phyloP scores from a whole-genome alignment of 2,329 filamentous ascomycete species.

The Nemania sp. region DNA sequence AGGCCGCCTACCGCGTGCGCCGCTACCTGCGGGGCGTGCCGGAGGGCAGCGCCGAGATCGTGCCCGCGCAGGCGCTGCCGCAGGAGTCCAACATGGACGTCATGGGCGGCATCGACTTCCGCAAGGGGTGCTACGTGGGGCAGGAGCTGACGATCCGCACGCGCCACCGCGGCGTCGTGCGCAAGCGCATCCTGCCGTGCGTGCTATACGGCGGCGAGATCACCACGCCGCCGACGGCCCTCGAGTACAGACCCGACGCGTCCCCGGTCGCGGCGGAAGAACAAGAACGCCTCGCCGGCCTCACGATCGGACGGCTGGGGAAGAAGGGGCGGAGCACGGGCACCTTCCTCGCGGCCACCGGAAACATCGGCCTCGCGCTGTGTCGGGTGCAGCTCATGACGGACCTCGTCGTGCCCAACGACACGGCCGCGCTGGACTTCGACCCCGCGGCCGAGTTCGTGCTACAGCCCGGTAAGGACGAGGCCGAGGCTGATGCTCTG shows the following conservation, averaged over 20 bases:
- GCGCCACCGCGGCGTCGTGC: slow-evolving; percentile 88
- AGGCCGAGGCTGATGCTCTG: slow-evolving; percentile 37
- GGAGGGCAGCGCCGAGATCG: slow-evolving; percentile 82
- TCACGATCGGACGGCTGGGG: slow-evolving; percentile 55
- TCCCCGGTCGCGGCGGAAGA: background rate
- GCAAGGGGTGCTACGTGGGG: slow-evolving; percentile 95
- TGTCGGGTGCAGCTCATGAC: slow-evolving; percentile 93
- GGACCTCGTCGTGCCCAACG: slow-evolving; percentile 71
- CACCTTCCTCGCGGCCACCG: slow-evolving; percentile 77
- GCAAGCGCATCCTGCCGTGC: slow-evolving; percentile 86
- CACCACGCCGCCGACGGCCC: slow-evolving; percentile 42
- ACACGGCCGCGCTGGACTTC: slow-evolving; percentile 65
- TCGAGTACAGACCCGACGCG: slow-evolving; percentile 51
- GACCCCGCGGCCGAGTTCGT: slow-evolving; percentile 66
- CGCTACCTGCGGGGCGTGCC: slow-evolving; percentile 81
- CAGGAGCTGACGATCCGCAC: slow-evolving; percentile 97
- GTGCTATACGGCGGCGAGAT: slow-evolving; percentile 64
- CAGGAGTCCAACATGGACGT: slow-evolving; percentile 89
- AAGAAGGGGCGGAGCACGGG: slow-evolving; percentile 73
- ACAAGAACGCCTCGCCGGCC: slow-evolving; percentile 35
- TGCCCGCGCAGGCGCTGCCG: slow-evolving; percentile 72
- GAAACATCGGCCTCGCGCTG: slow-evolving; percentile 84
- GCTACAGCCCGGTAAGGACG: slow-evolving; percentile 50
- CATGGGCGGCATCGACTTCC: slow-evolving; percentile 85
- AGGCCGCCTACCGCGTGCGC: slow-evolving; percentile 71